phyloP scores from a whole-genome alignment of 352 stramenopile genomes.

The Peronospora farinosa region DNA sequence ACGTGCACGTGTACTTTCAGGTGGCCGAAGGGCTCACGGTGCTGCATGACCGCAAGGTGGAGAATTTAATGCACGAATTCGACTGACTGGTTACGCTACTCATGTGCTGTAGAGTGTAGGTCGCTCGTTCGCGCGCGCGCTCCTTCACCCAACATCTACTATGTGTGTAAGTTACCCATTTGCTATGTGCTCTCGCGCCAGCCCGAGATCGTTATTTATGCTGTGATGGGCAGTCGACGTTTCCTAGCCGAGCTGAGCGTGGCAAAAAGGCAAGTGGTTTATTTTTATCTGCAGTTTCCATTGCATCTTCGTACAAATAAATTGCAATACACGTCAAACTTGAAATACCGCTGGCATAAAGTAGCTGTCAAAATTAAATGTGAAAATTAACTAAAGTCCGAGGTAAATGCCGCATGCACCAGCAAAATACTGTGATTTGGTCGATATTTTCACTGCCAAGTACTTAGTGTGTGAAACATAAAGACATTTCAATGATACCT shows the following conservation, averaged over 20 bases:
- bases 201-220: conserved; percentile 27
- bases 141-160: conserved; percentile 8
- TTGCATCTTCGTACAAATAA: conserved; percentile 12
- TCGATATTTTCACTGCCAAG: too few species aligned
- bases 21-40: conserved; percentile 47
- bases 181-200: conserved; percentile 7
- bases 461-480: too few species aligned
- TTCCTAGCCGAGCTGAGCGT: conserved; percentile 3
- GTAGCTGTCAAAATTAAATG: too few species aligned
- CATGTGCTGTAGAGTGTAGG: conserved; percentile 27
- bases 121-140: conserved; percentile 8
- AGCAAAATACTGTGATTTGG: too few species aligned
- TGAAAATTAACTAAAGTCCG: too few species aligned
- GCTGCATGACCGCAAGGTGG: conserved; percentile 52
- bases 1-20: conserved; percentile 88
- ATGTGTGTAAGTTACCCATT: conserved; percentile 25
- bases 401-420: too few species aligned
- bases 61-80: conserved; percentile 67
- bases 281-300: not conserved
- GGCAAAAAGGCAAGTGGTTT: conserved; percentile 1
- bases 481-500: too few species aligned
- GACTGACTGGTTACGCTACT: conserved; percentile 36
- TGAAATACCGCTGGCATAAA: not conserved
- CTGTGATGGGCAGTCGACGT: conserved; percentile 2
- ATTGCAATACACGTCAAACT: conserved; percentile 15